Conservation (phyloP, 805 yeast species). For the Grigorovia jiainica region DNA sequence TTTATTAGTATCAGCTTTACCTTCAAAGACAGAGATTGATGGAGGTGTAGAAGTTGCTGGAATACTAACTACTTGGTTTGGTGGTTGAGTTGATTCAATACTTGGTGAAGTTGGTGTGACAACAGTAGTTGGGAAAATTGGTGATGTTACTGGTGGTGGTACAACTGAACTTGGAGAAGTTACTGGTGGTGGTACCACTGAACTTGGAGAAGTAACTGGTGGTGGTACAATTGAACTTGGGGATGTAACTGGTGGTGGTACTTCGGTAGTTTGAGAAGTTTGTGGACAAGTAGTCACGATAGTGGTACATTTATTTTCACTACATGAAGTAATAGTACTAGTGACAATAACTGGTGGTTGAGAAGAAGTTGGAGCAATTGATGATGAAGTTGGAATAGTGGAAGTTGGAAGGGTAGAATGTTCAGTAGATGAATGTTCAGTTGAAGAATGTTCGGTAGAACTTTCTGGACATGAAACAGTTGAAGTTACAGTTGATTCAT, state of each 20-base stretch:
- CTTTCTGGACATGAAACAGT: neutral
- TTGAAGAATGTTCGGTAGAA: neutral
- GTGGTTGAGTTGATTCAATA: neutral
- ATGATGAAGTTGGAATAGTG: conserved; percentile 1
- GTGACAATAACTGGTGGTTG: neutral
- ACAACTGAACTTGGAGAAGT: neutral
- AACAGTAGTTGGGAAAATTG: neutral
- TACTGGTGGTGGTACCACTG: neutral
- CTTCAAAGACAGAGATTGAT: conserved; percentile 1
- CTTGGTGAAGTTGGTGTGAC: neutral
- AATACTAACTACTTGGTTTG: neutral
- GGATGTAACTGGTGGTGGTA: conserved; percentile 1
- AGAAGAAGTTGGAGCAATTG: neutral
- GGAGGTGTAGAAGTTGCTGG: neutral
- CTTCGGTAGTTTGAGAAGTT: neutral
- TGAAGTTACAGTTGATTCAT: neutral
- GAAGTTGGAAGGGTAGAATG: neutral
- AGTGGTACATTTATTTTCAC: neutral
- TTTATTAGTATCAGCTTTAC: neutral
- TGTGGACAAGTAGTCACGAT: conserved; percentile 1
- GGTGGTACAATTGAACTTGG: neutral
- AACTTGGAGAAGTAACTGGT: neutral
- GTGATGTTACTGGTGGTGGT: conserved; percentile 1
- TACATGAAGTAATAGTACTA: conserved; percentile 1
- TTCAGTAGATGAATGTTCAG: neutral